Conservation (phyloP, 805 yeast genomes). For the Crinitomyces ghanaensis region DNA sequence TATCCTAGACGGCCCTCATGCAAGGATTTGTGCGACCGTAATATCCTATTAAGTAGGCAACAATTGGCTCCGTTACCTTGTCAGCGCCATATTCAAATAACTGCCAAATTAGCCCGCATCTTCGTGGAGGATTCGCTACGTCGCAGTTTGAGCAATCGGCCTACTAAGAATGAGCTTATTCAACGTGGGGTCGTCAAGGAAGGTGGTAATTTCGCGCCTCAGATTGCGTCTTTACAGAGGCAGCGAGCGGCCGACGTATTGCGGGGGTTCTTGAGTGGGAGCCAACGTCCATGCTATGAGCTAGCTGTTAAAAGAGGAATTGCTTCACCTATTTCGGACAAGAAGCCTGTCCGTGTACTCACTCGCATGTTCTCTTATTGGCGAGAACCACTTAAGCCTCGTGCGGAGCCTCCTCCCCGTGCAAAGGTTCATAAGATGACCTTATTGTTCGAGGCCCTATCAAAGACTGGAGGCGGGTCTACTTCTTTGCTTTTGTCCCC, state of each 20-base stretch:
- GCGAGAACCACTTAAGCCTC: slow-evolving; percentile 1
- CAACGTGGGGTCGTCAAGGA: slow-evolving; percentile 18
- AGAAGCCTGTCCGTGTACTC: slow-evolving; percentile 12
- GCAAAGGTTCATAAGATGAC: slow-evolving; percentile 15
- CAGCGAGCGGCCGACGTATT: slow-evolving; percentile 17
- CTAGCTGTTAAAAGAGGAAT: slow-evolving; percentile 13
- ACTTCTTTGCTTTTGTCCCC: not conserved
- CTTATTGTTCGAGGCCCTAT: slow-evolving; percentile 12
- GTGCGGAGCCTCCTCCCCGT: slow-evolving; percentile 15
- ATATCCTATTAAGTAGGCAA: slow-evolving; percentile 14
- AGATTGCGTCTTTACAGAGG: slow-evolving; percentile 14
- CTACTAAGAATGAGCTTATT: slow-evolving; percentile 17
- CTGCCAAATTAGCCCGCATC: slow-evolving; percentile 11
- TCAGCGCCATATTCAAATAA: slow-evolving; percentile 11
- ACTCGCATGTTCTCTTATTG: slow-evolving; percentile 13
- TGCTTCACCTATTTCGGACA: slow-evolving; percentile 3
- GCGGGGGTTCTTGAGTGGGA: slow-evolving; percentile 11
- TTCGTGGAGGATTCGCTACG: slow-evolving; percentile 15
- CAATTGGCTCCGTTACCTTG: slow-evolving; percentile 15
- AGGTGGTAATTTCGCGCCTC: slow-evolving; percentile 14
- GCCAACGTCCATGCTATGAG: slow-evolving; percentile 13
- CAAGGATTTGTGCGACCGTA: slow-evolving; percentile 16
- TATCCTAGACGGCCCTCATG: slow-evolving; percentile 15
- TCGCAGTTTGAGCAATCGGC: slow-evolving; percentile 17
- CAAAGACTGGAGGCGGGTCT: not conserved